Evolutionary conservation across 345 rosid genomes (phyloP), one percentile per base, ranked within the genome.

Genomic region (Odontarrhena argentea): DNA sequence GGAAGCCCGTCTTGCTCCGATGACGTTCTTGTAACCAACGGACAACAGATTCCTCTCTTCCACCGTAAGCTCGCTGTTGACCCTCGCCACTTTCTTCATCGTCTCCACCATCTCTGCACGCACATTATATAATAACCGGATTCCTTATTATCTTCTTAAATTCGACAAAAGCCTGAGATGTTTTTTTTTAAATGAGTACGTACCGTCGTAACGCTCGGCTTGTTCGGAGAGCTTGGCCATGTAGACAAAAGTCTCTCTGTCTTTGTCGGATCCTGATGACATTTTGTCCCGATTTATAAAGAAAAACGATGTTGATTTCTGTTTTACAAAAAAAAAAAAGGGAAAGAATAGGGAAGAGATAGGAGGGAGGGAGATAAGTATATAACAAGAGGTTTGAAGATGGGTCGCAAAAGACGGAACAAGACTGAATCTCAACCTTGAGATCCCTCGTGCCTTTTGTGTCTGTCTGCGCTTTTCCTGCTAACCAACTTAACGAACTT

Each of bases 31-130:
- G 84, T 94, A 94, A 8, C 97, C 99, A 18, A 94, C 97, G 0
- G 99, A 94, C 4, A 94, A 86, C 7, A 94, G 87, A 77, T 94
- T 94, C 84, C 99, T 86, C 83, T 94, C 99, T 76, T 94, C 99
- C 28, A 91, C 96, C 0, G 95, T 88, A 40, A 94, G 84, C 77
- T 94, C 96, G n/a, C 86, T 79, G 69, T 85, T 82, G 9, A 94
- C 87, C 54, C 71, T 84, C 0, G 95, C 97, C 58, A 94, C 85
- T 36, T 81, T 83, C 68, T 94, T 91, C 99, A 91, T 94, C 79
- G 96, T 61, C 74, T 94, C 99, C 11, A 94, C 95, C 99, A 94
- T 94, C 80, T 94, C 99, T 93, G 85, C 48, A 51, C 7, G 85
- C 48, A 51, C 7, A 2, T 51, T 30, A 8, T 41, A 4, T 65